Conservation (phyloP, 371 early-diverging fungal species). For the Mucor saturninus region DNA sequence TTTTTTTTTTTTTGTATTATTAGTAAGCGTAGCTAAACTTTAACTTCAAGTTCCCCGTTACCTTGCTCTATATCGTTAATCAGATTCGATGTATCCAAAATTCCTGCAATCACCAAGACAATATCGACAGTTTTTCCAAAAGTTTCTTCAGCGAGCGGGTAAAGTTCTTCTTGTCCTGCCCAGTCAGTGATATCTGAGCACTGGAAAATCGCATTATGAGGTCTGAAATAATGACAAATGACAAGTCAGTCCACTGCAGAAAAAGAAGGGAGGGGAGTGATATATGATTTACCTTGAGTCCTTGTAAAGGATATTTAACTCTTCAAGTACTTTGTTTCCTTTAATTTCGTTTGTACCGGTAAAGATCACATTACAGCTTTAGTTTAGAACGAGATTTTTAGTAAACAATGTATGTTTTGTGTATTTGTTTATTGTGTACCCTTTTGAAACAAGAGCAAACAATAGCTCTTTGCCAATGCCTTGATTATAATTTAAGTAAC, state of each 20-base stretch:
- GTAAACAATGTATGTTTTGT: too few relatives aligned
- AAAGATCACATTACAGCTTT: constrained; percentile 35
- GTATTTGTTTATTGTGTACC: constrained; percentile 14
- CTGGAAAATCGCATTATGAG: constrained; percentile 36
- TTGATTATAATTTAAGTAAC: neutral
- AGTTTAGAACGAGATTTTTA: neutral
- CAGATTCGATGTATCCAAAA: constrained; percentile 47
- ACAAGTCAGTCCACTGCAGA: too few relatives aligned
- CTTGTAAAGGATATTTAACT: constrained; percentile 15
- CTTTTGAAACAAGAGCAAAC: constrained; percentile 14
- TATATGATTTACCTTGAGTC: constrained; percentile 1
- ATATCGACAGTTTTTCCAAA: constrained; percentile 60
- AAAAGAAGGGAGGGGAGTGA: too few relatives aligned
- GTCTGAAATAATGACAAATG: neutral
- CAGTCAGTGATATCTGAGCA: constrained; percentile 65
- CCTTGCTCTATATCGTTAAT: constrained; percentile 45
- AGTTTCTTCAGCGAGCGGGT: constrained; percentile 39
- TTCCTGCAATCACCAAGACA: constrained; percentile 71
- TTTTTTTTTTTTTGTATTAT: neutral
- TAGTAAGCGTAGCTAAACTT: too few relatives aligned
- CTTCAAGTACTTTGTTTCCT: constrained; percentile 18
- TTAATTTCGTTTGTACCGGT: constrained; percentile 37
- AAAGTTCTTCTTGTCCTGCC: constrained; percentile 49
- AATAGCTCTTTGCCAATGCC: constrained; percentile 40
- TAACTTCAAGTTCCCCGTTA: neutral